Conservation (phyloP, 257 asterid genomes). For the Nicotiana sylvestris region DNA sequence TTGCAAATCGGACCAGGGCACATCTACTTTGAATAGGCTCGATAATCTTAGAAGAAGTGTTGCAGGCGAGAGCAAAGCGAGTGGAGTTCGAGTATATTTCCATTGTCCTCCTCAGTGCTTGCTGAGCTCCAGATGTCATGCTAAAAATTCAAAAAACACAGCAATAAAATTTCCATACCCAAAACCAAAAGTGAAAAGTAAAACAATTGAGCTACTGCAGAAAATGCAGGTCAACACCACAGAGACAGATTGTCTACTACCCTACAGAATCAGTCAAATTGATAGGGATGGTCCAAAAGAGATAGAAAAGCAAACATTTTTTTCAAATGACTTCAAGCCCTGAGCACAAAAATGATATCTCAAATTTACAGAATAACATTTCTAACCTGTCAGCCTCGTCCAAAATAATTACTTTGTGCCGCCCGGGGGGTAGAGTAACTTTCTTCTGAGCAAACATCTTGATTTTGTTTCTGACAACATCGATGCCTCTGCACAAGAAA, state of each 20-base stretch:
- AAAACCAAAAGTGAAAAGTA: background rate
- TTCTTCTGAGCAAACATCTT: constrained; percentile 99
- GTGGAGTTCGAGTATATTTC: constrained; percentile 93
- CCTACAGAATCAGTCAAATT: background rate
- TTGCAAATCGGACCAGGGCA: constrained; percentile 84
- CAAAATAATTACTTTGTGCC: constrained; percentile 85
- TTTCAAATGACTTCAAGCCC: background rate
- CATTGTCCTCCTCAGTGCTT: constrained; percentile 98
- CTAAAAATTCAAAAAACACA: constrained; percentile 39
- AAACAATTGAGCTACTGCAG: background rate
- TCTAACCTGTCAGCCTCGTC: constrained; percentile 97
- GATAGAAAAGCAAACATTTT: background rate
- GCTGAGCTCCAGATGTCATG: constrained; percentile 99
- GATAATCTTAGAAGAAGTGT: constrained; percentile 87
- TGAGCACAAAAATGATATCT: background rate
- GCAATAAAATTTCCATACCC: constrained; percentile 14
- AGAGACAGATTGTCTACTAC: background rate
- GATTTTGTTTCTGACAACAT: constrained; percentile 93
- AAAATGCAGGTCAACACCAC: background rate
- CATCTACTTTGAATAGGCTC: constrained; percentile 99
- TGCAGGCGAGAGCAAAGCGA: constrained; percentile 96
- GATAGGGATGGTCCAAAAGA: background rate
- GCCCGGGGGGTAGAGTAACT: constrained; percentile 83
- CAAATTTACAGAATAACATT: background rate
- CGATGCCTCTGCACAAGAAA: constrained; percentile 67